These are phyloP conservation scores for Monilinia laxa DNA, from an alignment of 2,329 filamentous ascomycete species.

Conservation along the genomic window DNA sequence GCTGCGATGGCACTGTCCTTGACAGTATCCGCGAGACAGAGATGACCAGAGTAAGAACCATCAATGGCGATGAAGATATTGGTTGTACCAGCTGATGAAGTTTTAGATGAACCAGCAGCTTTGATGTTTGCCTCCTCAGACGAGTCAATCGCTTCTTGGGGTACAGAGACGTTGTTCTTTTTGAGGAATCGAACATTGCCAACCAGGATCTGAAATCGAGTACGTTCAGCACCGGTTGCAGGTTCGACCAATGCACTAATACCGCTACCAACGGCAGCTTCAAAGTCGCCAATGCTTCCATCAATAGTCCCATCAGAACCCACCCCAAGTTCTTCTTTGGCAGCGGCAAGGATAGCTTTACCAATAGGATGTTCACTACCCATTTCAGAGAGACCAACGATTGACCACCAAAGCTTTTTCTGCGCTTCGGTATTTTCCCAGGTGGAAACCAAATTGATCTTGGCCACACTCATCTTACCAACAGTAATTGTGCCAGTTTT, in stretches of 20 bases:
- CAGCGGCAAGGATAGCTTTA: slow-evolving; percentile 75
- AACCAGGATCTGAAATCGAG: slow-evolving; percentile 74
- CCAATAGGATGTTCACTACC: slow-evolving; percentile 95
- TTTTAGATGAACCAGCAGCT: slow-evolving; percentile 42
- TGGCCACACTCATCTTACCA: slow-evolving; percentile 91
- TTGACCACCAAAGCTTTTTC: slow-evolving; percentile 86
- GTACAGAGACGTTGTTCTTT: slow-evolving; percentile 66
- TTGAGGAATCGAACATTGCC: slow-evolving; percentile 79
- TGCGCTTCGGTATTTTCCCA: slow-evolving; percentile 72
- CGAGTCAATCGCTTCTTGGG: slow-evolving; percentile 60
- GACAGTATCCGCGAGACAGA: slow-evolving; percentile 85
- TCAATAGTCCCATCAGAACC: slow-evolving; percentile 72
- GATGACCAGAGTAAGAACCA: slow-evolving; percentile 72
- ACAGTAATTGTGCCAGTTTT: slow-evolving; percentile 95
- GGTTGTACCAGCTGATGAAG: slow-evolving; percentile 66
- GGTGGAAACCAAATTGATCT: slow-evolving; percentile 60
- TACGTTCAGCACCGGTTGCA: slow-evolving; percentile 62
- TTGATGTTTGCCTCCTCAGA: slow-evolving; percentile 58
- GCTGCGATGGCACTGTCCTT: slow-evolving; percentile 82
- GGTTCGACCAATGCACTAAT: slow-evolving; percentile 82
- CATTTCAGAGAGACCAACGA: slow-evolving; percentile 92
- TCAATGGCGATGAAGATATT: slow-evolving; percentile 91
- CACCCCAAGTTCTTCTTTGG: slow-evolving; percentile 73
- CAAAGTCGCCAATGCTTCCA: slow-evolving; percentile 82
- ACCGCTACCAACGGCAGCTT: slow-evolving; percentile 78